Conservation (phyloP, 192 early-diverging fungal species). For the Helicostylum pulchrum region DNA sequence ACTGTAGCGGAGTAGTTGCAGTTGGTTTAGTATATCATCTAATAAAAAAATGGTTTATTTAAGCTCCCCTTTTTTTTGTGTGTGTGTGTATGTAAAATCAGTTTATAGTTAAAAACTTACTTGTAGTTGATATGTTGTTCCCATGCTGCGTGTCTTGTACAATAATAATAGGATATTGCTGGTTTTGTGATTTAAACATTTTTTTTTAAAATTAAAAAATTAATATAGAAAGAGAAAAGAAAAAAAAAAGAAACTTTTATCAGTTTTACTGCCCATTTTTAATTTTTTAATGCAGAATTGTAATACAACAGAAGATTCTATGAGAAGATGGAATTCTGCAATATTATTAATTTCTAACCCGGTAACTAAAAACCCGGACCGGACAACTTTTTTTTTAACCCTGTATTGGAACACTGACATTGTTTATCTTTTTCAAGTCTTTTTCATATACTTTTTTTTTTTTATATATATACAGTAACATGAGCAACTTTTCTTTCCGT, state of each 20-base stretch:
- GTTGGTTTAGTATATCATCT: slow-evolving; percentile 9
- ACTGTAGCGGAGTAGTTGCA: background rate
- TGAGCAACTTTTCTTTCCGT: slow-evolving; percentile 27
- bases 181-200: too few relatives aligned
- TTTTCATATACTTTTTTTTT: too few relatives aligned
- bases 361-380: background rate
- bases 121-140: background rate
- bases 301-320: slow-evolving; percentile 1
- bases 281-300: background rate
- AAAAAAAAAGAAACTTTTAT: background rate
- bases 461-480: background rate
- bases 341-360: too few relatives aligned
- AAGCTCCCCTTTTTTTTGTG: background rate
- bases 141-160: background rate
- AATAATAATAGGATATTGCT: slow-evolving; percentile 4
- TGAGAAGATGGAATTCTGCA: slow-evolving; percentile 1
- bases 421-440: too few relatives aligned
- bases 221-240: background rate
- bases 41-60: too few relatives aligned
- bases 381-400: too few relatives aligned
- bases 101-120: background rate
- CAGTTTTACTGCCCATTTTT: too few relatives aligned
- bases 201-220: too few relatives aligned
- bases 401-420: too few relatives aligned
- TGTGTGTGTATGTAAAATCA: too few relatives aligned